phyloP scores from a whole-genome alignment of 495 filamentous ascomycete species.

The Trichoderma virens region DNA sequence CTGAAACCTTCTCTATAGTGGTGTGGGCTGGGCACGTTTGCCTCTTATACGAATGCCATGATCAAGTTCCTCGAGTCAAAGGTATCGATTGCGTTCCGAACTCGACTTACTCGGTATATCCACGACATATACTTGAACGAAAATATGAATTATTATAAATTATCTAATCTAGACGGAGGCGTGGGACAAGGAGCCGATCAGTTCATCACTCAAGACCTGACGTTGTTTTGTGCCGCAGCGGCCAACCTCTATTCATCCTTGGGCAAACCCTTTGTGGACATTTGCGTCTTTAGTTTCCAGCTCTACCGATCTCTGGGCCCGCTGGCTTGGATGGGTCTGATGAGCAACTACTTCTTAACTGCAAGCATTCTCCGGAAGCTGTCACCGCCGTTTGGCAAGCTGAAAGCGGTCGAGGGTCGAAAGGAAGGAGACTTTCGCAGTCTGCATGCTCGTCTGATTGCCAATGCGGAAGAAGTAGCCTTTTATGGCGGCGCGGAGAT shows the following conservation, averaged over 20 bases:
- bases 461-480: slow-evolving; percentile 97
- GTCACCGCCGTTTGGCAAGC: slow-evolving; percentile 90
- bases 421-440: slow-evolving; percentile 91
- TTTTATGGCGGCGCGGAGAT: slow-evolving; percentile 95
- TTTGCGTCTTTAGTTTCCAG: slow-evolving; percentile 96
- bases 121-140: slow-evolving; percentile 95
- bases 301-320: slow-evolving; percentile 88
- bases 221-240: slow-evolving; percentile 85
- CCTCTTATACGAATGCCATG: slow-evolving; percentile 90
- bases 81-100: slow-evolving; percentile 96
- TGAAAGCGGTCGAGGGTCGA: slow-evolving; percentile 90
- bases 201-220: slow-evolving; percentile 96
- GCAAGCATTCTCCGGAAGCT: slow-evolving; percentile 78
- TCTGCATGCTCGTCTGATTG: slow-evolving; percentile 82
- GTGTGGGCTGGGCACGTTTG: slow-evolving; percentile 57
- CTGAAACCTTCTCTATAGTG: slow-evolving; percentile 24
- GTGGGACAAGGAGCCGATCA: slow-evolving; percentile 90
- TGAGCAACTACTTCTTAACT: slow-evolving; percentile 87
- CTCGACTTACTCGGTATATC: slow-evolving; percentile 90
- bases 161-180: slow-evolving; percentile 88
- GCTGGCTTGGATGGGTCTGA: slow-evolving; percentile 73
- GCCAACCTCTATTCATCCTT: slow-evolving; percentile 93
- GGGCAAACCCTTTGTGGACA: slow-evolving; percentile 91
- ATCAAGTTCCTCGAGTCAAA: slow-evolving; percentile 98
- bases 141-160: slow-evolving; percentile 91